A percentile compares a stretch with the other conserved stretches of the same genome.
Evolutionary conservation across 1,284 basidiomycete genomes (phyloP).

Genomic region (Xerocomus nothofagi): DNA sequence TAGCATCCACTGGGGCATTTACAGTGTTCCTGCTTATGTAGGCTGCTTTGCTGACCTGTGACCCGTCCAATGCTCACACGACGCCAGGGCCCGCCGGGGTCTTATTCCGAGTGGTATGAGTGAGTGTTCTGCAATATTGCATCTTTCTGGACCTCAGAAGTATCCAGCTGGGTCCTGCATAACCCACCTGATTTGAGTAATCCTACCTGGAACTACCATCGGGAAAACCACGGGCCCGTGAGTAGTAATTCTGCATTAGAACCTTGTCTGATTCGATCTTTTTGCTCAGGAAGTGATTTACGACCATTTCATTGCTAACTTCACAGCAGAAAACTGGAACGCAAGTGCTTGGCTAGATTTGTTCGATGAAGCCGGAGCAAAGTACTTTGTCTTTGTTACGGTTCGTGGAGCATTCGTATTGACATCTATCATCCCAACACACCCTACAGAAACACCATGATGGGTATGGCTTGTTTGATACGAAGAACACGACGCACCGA

Average conservation of each 20-base stretch:
- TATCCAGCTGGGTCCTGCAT: conserved; percentile 43
- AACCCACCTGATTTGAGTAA: conserved; percentile 36
- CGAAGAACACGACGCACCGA: conserved; percentile 50
- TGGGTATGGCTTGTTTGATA: conserved; percentile 55
- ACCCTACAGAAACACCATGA: conserved; percentile 46
- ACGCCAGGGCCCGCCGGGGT: conserved; percentile 36
- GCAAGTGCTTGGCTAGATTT: conserved; percentile 55
- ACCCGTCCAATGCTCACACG: neutral
- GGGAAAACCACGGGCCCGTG: conserved; percentile 49
- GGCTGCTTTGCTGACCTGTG: conserved; percentile 1
- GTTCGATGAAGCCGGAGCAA: conserved; percentile 56
- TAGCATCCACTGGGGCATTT: conserved; percentile 61
- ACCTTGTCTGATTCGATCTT: neutral
- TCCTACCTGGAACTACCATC: conserved; percentile 50
- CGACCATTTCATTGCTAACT: conserved; percentile 58
- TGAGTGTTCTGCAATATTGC: conserved; percentile 24
- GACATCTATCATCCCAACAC: conserved; percentile 2
- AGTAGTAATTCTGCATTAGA: conserved; percentile 12
- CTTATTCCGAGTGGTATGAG: conserved; percentile 61
- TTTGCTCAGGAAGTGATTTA: conserved; percentile 45
- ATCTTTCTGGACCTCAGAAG: neutral
- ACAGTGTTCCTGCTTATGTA: conserved; percentile 52
- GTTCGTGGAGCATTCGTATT: conserved; percentile 28
- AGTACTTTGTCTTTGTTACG: conserved; percentile 61
- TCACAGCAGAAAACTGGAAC: conserved; percentile 53